phyloP scores from a whole-genome alignment of 495 filamentous ascomycete species.

The Annulohypoxylon moriforme region DNA sequence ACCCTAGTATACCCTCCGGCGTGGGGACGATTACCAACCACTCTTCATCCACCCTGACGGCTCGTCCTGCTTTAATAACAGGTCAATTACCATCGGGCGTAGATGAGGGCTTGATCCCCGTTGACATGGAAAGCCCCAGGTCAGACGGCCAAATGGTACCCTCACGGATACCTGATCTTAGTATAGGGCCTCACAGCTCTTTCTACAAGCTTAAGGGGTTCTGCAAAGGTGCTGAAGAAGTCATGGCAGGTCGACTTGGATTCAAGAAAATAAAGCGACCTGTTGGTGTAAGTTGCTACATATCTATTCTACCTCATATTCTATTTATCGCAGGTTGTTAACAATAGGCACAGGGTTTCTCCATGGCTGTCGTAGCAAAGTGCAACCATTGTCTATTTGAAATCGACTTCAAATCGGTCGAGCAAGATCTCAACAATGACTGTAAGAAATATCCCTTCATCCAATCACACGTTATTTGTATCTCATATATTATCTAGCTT shows the following conservation, averaged over 20 bases:
- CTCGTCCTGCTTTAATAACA: conserved; percentile 2
- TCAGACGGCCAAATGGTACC: conserved; percentile 28
- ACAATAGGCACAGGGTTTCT: conserved; percentile 42
- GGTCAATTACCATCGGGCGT: conserved; percentile 7
- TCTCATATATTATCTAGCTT: conserved; percentile 37
- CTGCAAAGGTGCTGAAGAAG: conserved; percentile 56
- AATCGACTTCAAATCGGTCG: conserved; percentile 52
- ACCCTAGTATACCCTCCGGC: conserved; percentile 37
- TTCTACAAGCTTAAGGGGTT: conserved; percentile 57
- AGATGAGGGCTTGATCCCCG: conserved; percentile 52
- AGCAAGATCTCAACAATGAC: conserved; percentile 52
- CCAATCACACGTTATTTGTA: neutral
- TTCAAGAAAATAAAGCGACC: conserved; percentile 54
- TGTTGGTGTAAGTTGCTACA: conserved; percentile 40
- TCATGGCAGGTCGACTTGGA: conserved; percentile 49
- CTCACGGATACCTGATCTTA: conserved; percentile 46
- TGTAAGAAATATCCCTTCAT: conserved; percentile 37
- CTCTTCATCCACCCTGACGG: conserved; percentile 32
- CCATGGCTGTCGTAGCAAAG: conserved; percentile 49
- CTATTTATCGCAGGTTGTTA: conserved; percentile 4
- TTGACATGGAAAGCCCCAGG: conserved; percentile 41
- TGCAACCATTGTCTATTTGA: conserved; percentile 56
- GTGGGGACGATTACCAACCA: conserved; percentile 33
- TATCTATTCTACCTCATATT: neutral
- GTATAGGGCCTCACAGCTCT: conserved; percentile 50